These are phyloP conservation scores for Heliamphora ciliata DNA, from an alignment of 179 eudicot genomes.

Conservation along the genomic window DNA sequence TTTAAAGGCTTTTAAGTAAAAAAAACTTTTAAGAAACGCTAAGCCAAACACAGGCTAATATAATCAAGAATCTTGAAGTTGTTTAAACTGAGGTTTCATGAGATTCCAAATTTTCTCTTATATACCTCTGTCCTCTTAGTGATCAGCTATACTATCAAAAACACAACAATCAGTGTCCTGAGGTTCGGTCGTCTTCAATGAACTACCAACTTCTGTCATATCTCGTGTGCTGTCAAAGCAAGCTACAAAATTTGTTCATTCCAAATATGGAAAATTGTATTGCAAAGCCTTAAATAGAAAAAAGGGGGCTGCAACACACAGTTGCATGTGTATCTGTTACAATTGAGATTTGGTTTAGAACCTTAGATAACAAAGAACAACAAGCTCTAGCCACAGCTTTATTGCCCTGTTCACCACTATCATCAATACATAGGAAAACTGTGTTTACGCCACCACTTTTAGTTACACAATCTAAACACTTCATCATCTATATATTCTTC, in stretches of 20 bases:
- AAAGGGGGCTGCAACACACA: not conserved
- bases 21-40: too few relatives aligned
- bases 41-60: too few relatives aligned
- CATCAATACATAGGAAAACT: slow-evolving; percentile 65
- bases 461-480: slow-evolving; percentile 75
- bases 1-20: too few relatives aligned
- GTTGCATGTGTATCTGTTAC: not conserved
- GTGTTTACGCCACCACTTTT: slow-evolving; percentile 81
- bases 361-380: slow-evolving; percentile 79
- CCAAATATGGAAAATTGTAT: not conserved
- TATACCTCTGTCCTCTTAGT: not conserved
- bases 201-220: not conserved
- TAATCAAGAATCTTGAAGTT: not conserved
- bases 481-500: slow-evolving; percentile 36
- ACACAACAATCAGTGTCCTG: not conserved
- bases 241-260: not conserved
- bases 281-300: not conserved
- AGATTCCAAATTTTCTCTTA: not conserved
- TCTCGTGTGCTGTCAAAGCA: not conserved
- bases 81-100: not conserved
- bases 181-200: too few relatives aligned
- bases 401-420: slow-evolving; percentile 70
- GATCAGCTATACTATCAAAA: not conserved
- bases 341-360: slow-evolving; percentile 16
- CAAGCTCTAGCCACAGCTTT: slow-evolving; percentile 51